phyloP scores from a whole-genome alignment of 768 basidiomycete genomes.

The Rhizopogon sp. region DNA sequence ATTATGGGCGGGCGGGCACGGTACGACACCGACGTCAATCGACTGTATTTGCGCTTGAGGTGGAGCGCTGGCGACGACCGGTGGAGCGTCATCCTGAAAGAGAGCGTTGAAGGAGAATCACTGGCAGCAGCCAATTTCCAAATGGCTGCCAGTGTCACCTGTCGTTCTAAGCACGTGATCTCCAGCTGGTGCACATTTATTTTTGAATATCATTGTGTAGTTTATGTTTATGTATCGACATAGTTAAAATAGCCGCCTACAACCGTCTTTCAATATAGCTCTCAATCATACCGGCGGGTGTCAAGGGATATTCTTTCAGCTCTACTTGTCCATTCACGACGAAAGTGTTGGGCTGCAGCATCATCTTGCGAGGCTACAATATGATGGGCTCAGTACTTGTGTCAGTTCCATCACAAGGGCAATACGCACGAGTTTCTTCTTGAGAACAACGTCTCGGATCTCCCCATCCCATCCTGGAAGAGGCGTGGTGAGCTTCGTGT shows the following conservation, averaged over 20 bases:
- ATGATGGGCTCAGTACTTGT: not conserved
- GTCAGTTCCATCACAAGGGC: not conserved
- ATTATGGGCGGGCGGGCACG: not conserved
- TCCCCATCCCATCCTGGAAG: constrained; percentile 67
- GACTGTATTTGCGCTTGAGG: constrained; percentile 1
- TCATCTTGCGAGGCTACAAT: constrained; percentile 72
- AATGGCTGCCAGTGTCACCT: not conserved
- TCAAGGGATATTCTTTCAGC: constrained; percentile 76
- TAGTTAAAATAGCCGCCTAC: constrained; percentile 18
- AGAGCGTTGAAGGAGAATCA: not conserved
- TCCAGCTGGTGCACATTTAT: too few relatives aligned
- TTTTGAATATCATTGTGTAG: too few relatives aligned
- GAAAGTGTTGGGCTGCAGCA: constrained; percentile 80
- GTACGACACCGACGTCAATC: not conserved
- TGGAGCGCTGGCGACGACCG: constrained; percentile 10
- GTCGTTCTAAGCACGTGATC: constrained; percentile 7
- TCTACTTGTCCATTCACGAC: constrained; percentile 62
- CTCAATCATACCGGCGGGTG: constrained; percentile 68
- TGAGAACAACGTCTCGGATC: constrained; percentile 71
- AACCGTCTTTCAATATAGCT: constrained; percentile 73
- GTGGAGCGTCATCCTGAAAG: not conserved
- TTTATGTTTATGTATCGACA: too few relatives aligned
- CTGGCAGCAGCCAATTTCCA: too few relatives aligned
- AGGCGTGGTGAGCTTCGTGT: constrained; percentile 75
- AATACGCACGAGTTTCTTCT: constrained; percentile 65